Evolutionary conservation across 805 yeast genomes (phyloP).

Genomic region (Ascoidea tarda): DNA sequence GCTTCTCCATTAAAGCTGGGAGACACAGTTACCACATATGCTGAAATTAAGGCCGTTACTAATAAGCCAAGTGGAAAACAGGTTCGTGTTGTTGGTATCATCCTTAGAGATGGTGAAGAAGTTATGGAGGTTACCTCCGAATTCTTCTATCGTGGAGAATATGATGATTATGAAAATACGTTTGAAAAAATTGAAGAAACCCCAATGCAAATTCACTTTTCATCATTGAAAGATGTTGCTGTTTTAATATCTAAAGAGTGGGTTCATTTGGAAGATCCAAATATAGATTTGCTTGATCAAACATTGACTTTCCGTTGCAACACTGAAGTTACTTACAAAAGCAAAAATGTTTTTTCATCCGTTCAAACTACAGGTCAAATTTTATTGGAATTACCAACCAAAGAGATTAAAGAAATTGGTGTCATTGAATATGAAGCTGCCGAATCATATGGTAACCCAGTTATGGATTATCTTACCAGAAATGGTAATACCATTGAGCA

Average conservation of each 20-base stretch:
- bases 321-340: slow-evolving; percentile 71
- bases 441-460: slow-evolving; percentile 94
- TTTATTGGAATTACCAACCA: slow-evolving; percentile 79
- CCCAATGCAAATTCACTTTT: slow-evolving; percentile 67
- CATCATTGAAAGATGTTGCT: slow-evolving; percentile 78
- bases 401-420: slow-evolving; percentile 77
- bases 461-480: slow-evolving; percentile 82
- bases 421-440: slow-evolving; percentile 80
- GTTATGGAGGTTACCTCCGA: slow-evolving; percentile 92
- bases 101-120: slow-evolving; percentile 59
- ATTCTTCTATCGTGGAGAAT: slow-evolving; percentile 92
- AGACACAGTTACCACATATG: slow-evolving; percentile 70
- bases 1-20: slow-evolving; percentile 82
- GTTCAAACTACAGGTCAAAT: slow-evolving; percentile 80
- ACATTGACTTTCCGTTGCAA: slow-evolving; percentile 80
- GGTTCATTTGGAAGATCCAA: slow-evolving; percentile 72
- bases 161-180: slow-evolving; percentile 79
- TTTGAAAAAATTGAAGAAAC: slow-evolving; percentile 81
- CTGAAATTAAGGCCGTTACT: slow-evolving; percentile 76
- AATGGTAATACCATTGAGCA: slow-evolving; percentile 91
- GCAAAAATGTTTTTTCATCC: slow-evolving; percentile 59
- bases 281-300: slow-evolving; percentile 60
- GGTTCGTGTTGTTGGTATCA: slow-evolving; percentile 88
- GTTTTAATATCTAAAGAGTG: slow-evolving; percentile 92
- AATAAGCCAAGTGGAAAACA: slow-evolving; percentile 90